Conservation (phyloP, 441 rosid species). For the Populus hybrid region DNA sequence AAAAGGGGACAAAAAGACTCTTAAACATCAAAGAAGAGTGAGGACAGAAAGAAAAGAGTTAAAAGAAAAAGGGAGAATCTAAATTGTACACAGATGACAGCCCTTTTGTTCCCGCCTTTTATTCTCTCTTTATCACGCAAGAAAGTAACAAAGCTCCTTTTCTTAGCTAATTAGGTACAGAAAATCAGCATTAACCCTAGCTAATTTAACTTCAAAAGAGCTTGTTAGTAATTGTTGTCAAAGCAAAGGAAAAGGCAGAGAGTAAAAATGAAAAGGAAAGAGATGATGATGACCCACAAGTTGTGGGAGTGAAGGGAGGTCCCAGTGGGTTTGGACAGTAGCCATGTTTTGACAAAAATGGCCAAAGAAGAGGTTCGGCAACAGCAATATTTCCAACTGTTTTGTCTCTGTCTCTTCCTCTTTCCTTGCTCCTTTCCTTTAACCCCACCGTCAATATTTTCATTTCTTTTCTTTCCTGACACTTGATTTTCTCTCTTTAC, state of each 20-base stretch:
- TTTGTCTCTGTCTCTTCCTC: slow-evolving; percentile 19
- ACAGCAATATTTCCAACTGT: slow-evolving; percentile 35
- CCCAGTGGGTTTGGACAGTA: slow-evolving; percentile 44
- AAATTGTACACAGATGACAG: background rate
- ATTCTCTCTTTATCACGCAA: background rate
- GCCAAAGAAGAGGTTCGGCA: slow-evolving; percentile 33
- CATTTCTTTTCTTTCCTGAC: slow-evolving; percentile 7
- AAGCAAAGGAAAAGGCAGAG: background rate
- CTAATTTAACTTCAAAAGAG: background rate
- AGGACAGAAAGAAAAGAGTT: background rate
- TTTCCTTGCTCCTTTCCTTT: slow-evolving; percentile 19
- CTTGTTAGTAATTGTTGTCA: background rate
- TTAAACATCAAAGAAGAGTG: background rate
- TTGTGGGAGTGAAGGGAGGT: slow-evolving; percentile 19
- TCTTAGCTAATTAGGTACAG: background rate
- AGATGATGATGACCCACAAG: slow-evolving; percentile 42
- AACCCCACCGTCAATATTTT: slow-evolving; percentile 15
- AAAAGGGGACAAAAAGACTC: background rate
- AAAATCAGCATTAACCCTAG: slow-evolving; percentile 2
- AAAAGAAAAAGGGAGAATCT: background rate
- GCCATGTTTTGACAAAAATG: slow-evolving; percentile 51
- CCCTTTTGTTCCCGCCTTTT: slow-evolving; percentile 9
- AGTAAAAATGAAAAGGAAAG: background rate
- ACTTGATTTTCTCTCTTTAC: background rate
- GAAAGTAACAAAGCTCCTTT: background rate